These are phyloP conservation scores for Pichia inconspicua DNA, from an alignment of 1,139 yeast species.

Conservation along the genomic window DNA sequence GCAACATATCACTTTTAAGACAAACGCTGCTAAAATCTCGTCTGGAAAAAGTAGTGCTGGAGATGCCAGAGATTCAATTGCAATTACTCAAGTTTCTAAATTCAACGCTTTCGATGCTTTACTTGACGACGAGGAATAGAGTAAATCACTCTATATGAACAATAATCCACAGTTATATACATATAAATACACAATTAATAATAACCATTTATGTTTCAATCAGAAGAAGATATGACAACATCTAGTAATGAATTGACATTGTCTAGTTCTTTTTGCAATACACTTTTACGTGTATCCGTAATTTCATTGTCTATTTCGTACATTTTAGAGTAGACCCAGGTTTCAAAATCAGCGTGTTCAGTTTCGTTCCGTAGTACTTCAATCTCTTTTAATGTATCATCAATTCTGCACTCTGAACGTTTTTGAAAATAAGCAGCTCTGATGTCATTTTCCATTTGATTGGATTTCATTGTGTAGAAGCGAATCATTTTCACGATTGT, in stretches of 20 bases:
- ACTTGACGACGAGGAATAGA: slow-evolving; percentile 43
- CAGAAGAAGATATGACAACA: background rate
- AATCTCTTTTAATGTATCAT: background rate
- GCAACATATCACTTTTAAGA: slow-evolving; percentile 47
- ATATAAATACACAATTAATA: background rate
- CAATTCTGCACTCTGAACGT: background rate
- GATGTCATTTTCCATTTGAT: slow-evolving; percentile 1
- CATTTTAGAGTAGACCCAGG: slow-evolving; percentile 3
- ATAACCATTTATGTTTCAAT: background rate
- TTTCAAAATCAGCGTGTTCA: slow-evolving; percentile 5
- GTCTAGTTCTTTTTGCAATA: slow-evolving; percentile 13
- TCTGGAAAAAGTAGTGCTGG: slow-evolving; percentile 55
- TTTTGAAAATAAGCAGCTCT: background rate
- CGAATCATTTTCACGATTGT: slow-evolving; percentile 5
- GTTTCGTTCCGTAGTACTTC: background rate
- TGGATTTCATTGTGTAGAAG: slow-evolving; percentile 2
- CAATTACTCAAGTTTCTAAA: slow-evolving; percentile 55
- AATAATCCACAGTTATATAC: background rate
- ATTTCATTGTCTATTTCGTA: background rate
- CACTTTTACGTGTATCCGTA: slow-evolving; percentile 5
- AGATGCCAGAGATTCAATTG: slow-evolving; percentile 63
- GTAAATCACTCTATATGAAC: slow-evolving; percentile 3
- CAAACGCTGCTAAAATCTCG: slow-evolving; percentile 67
- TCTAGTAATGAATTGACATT: slow-evolving; percentile 8
- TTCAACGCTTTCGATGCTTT: slow-evolving; percentile 79